These are phyloP conservation scores for Stephania japonica DNA, from an alignment of 164 flowering plant genomes.

Conservation along the genomic window DNA sequence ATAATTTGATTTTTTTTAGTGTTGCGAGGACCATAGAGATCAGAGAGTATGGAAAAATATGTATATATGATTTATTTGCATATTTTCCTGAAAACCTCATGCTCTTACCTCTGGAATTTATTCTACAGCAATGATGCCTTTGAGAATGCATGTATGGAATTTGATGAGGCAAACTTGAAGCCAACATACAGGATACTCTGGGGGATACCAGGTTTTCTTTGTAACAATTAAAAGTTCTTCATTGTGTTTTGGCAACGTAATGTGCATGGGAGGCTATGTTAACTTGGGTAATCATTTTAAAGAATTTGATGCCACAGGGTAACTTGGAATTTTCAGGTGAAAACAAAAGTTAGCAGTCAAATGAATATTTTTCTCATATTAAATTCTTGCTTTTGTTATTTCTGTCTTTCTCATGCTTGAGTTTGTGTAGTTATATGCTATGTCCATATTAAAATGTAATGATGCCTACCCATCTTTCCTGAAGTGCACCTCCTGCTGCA, in stretches of 20 bases:
- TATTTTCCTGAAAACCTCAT: not conserved
- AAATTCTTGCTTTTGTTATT: too few relatives aligned
- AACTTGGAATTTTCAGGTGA: too few relatives aligned
- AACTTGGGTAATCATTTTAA: too few relatives aligned
- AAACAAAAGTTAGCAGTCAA: too few relatives aligned
- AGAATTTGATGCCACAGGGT: too few relatives aligned
- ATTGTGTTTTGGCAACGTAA: too few relatives aligned
- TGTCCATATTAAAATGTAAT: too few relatives aligned
- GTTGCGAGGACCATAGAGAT: not conserved
- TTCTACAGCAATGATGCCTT: slow-evolving; percentile 57
- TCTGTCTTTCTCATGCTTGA: not conserved
- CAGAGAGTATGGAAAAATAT: not conserved
- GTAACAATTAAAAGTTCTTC: too few relatives aligned
- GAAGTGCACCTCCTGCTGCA: too few relatives aligned
- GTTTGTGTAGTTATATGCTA: too few relatives aligned
- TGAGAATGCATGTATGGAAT: slow-evolving; percentile 98
- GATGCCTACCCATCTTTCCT: too few relatives aligned
- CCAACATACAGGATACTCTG: slow-evolving; percentile 90
- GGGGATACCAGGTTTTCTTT: slow-evolving; percentile 83
- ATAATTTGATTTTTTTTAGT: not conserved
- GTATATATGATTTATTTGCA: not conserved
- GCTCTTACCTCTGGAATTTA: slow-evolving; percentile 9
- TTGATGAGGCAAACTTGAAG: slow-evolving; percentile 80
- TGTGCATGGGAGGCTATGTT: not conserved
- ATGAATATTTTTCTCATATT: not conserved